Conservation (phyloP, 208 protist genomes). For the Novymonas esmeraldas region DNA sequence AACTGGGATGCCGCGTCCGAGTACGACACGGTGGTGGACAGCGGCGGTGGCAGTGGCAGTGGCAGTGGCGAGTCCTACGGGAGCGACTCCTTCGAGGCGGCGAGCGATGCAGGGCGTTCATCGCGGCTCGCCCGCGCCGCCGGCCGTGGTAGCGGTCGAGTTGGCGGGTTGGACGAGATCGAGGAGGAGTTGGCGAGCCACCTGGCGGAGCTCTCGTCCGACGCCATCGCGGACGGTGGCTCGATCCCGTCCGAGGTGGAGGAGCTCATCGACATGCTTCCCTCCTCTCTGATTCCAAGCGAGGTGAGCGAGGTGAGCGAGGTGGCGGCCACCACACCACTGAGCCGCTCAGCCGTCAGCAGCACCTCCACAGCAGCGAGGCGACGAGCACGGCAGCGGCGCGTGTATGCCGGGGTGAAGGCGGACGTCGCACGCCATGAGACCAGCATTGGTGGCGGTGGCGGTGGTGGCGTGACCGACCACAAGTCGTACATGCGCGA, state of each 20-base stretch:
- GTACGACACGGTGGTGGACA: slow-evolving; percentile 3
- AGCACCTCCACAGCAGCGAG: slow-evolving; percentile 6
- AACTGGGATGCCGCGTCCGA: slow-evolving; percentile 2
- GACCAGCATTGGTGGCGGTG: background rate
- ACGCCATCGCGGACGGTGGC: slow-evolving; percentile 7
- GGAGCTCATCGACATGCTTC: slow-evolving; percentile 26
- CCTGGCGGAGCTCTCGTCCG: slow-evolving; percentile 26
- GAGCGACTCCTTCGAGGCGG: background rate
- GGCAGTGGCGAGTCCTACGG: background rate
- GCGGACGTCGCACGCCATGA: background rate
- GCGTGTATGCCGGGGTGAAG: slow-evolving; percentile 13
- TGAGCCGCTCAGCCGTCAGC: background rate
- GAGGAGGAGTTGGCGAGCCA: slow-evolving; percentile 28
- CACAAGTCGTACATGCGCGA: slow-evolving; percentile 13
- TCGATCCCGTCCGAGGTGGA: slow-evolving; percentile 28
- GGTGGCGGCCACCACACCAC: background rate
- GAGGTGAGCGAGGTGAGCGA: too few relatives aligned
- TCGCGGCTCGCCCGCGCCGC: background rate
- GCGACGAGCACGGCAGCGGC: slow-evolving; percentile 13
- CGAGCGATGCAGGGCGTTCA: background rate
- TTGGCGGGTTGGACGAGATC: slow-evolving; percentile 24
- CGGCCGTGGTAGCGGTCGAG: background rate
- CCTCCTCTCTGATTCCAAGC: slow-evolving; percentile 29
- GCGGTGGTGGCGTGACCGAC: background rate
- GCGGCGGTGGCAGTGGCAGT: background rate